Evolutionary conservation across 192 early-diverging fungal genomes (phyloP), one percentile per base, ranked within the genome.

Genomic region (Chytriomyces confervae): DNA sequence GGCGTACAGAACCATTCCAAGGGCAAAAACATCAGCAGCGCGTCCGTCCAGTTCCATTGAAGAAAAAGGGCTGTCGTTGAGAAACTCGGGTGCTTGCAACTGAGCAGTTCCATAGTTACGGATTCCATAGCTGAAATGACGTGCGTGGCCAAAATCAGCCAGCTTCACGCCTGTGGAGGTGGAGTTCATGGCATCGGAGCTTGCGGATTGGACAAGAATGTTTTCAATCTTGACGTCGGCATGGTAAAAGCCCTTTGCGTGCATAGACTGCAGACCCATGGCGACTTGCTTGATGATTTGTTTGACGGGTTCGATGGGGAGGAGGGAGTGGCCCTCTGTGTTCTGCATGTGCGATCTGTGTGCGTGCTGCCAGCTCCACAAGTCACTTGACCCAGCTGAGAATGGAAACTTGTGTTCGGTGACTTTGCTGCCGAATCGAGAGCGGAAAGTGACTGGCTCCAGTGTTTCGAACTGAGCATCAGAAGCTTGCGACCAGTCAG

Each of bases 221-320:
- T 90, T 90, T 76, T 90, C 88, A 61, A 89, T 82, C 79, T 90
- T 90, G 79, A 88, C 80, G 67, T 89, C 89, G 8, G 85, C 79
- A 64, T 90, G 89, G n/a, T 85, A 84, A n/a, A 89, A 53, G 24
- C 83, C 82, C n/a, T 81, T 60, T 48, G 72, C 57, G 69, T 90
- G 83, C 50, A 90, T 72, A 67, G 88, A 69, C 13, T 18, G 20
- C 11, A 90, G 61, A 10, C 83, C 85, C 6, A 61, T 48, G 9
- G 81, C 72, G 44, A 87, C 75, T 61, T 89, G 85, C 10, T 46
- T 18, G 50, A 89, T 83, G 23, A 90, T 77, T 51, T 60, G 36
- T 60, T 61, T 48, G 16, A 77, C 67, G 24, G 44, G 11, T 13
- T 68, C 43, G 8, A 45, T 66, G 9, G 76, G 76, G 6, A 74